phyloP scores from a whole-genome alignment of 2,329 filamentous ascomycete genomes.

The Leptographium procerum region DNA sequence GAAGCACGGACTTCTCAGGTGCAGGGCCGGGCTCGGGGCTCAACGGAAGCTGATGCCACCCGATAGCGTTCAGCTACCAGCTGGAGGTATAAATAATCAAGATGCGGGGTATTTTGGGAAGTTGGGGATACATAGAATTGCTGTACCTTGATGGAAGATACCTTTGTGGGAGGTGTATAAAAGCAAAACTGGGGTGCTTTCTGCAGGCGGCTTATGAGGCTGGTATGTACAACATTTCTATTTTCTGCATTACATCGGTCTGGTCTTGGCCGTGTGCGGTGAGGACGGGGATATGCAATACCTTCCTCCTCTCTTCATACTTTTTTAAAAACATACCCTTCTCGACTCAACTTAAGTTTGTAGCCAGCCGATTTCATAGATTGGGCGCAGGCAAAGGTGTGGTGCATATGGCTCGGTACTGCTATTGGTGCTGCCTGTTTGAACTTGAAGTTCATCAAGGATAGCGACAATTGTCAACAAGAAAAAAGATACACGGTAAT shows the following conservation, averaged over 20 bases:
- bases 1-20: background rate
- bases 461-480: too few relatives aligned
- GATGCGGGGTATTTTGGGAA: background rate
- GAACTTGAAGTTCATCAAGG: too few relatives aligned
- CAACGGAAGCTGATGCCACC: background rate
- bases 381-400: too few relatives aligned
- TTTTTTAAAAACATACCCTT: conserved; percentile 4
- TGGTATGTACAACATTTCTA: background rate
- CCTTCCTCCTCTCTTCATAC: background rate
- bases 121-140: background rate
- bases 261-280: background rate
- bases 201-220: background rate
- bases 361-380: too few relatives aligned
- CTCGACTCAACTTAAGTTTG: conserved; percentile 1
- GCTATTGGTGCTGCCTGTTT: too few relatives aligned
- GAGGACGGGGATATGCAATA: background rate
- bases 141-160: too few relatives aligned
- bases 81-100: background rate
- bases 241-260: background rate
- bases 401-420: too few relatives aligned
- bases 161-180: background rate
- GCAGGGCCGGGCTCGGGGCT: background rate
- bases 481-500: too few relatives aligned
- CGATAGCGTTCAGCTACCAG: background rate
- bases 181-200: background rate